Conservation (phyloP, 2,329 filamentous ascomycete species). For the Aspergillus brunneoviolaceus region DNA sequence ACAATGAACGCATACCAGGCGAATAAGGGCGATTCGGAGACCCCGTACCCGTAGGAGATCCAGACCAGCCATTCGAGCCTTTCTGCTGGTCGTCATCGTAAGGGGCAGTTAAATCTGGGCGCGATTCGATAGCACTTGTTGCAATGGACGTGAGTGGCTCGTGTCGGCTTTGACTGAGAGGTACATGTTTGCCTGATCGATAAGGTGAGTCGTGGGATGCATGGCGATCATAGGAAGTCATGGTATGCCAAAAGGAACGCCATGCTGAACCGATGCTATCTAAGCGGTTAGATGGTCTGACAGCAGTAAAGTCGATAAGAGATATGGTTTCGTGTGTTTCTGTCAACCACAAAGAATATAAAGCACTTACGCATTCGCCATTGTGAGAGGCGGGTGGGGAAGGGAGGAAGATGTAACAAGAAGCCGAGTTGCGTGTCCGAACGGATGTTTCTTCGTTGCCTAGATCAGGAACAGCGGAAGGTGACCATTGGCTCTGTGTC, state of each 20-base stretch:
- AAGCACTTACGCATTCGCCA: constrained; percentile 25
- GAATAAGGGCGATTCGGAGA: constrained; percentile 75
- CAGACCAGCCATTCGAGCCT: constrained; percentile 61
- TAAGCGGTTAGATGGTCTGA: constrained; percentile 7
- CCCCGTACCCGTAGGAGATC: constrained; percentile 54
- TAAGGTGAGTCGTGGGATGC: constrained; percentile 92
- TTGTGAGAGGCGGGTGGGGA: constrained; percentile 7
- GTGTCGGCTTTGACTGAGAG: constrained; percentile 77
- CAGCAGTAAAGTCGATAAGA: background rate
- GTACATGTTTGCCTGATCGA: constrained; percentile 84
- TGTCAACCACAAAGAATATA: background rate
- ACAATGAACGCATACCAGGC: constrained; percentile 79
- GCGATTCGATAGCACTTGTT: constrained; percentile 81
- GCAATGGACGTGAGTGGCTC: constrained; percentile 82
- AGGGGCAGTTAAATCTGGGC: constrained; percentile 74
- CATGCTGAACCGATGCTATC: constrained; percentile 68
- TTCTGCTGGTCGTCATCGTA: constrained; percentile 71
- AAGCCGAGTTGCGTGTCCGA: background rate
- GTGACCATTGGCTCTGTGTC: background rate
- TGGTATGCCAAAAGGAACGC: constrained; percentile 93
- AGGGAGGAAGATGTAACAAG: constrained; percentile 4
- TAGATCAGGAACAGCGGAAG: background rate
- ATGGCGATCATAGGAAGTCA: constrained; percentile 77
- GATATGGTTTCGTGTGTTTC: background rate
- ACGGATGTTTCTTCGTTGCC: background rate